These are phyloP conservation scores for Microthlaspi erraticum DNA, from an alignment of 345 rosid genomes.

Conservation along the genomic window DNA sequence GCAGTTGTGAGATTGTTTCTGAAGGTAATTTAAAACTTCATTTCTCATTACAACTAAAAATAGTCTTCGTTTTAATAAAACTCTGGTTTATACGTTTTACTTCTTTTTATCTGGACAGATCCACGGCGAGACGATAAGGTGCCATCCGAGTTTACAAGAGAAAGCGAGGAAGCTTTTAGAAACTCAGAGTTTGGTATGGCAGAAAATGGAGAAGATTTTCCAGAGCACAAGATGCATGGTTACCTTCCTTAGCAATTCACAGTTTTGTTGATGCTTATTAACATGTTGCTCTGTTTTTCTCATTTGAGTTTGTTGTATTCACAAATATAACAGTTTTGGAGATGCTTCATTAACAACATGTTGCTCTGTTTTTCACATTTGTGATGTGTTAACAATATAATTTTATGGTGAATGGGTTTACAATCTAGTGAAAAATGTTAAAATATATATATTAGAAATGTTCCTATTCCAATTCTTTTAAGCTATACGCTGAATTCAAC, in stretches of 20 bases:
- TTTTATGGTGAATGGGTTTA: neutral
- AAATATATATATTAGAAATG: no score
- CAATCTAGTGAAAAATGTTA: no score
- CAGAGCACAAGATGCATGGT: constrained; percentile 92
- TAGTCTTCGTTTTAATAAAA: neutral
- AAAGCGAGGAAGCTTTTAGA: constrained; percentile 78
- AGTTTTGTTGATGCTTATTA: constrained; percentile 53
- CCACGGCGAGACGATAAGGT: constrained; percentile 82
- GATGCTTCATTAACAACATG: constrained; percentile 13
- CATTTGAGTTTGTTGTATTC: neutral
- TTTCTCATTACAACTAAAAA: constrained; percentile 2
- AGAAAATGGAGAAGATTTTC: constrained; percentile 79
- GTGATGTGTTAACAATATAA: neutral
- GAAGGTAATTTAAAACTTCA: constrained; percentile 61
- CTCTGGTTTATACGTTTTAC: constrained; percentile 1
- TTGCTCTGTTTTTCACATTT: constrained; percentile 2
- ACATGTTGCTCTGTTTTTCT: constrained; percentile 15
- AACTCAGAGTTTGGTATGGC: constrained; percentile 74
- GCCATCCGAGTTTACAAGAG: constrained; percentile 66
- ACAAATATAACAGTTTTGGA: constrained; percentile 28
- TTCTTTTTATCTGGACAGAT: constrained; percentile 55
- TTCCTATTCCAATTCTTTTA: no score
- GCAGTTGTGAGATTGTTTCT: constrained; percentile 81
- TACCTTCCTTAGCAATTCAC: constrained; percentile 90
- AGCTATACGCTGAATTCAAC: no score